A percentile compares a stretch with the other conserved stretches of the same genome.
Conservation (phyloP, 2,329 filamentous ascomycete species). For the Neofusicoccum cordaticola region DNA sequence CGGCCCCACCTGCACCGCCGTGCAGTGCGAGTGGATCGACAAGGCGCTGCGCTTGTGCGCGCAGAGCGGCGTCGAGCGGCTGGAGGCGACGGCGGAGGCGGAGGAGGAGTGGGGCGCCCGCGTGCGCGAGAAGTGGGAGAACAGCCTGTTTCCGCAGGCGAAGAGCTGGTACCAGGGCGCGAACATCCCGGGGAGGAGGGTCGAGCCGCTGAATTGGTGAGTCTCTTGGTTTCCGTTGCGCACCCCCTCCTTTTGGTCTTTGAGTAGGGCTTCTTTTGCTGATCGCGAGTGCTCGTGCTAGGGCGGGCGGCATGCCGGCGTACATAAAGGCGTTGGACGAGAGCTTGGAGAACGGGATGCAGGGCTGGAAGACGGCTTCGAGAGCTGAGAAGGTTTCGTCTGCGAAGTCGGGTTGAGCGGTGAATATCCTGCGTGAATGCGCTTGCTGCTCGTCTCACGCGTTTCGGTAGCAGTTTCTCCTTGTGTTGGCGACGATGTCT, state of each 20-base stretch:
- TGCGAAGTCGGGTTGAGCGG: too few species aligned
- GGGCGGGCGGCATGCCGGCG: constrained; percentile 3
- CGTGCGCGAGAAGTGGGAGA: too few species aligned
- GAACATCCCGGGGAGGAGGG: constrained; percentile 42
- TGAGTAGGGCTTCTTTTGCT: not conserved
- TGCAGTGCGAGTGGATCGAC: constrained; percentile 46
- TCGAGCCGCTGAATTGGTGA: constrained; percentile 39
- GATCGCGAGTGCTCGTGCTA: not conserved
- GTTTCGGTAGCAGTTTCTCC: too few species aligned
- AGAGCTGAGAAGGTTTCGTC: too few species aligned
- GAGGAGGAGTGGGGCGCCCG: too few species aligned
- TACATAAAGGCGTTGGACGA: constrained; percentile 8
- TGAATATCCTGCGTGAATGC: too few species aligned
- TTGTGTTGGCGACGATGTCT: too few species aligned
- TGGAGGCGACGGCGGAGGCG: constrained; percentile 32
- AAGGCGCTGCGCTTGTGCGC: constrained; percentile 40
- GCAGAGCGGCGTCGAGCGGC: constrained; percentile 37
- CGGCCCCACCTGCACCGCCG: constrained; percentile 45
- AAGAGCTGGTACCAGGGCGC: constrained; percentile 37
- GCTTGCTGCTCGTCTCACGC: too few species aligned
- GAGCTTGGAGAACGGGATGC: not conserved
- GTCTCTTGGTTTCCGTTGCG: constrained; percentile 20
- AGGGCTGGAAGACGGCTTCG: not conserved
- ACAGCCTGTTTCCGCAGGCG: constrained; percentile 12
- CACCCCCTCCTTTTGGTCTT: constrained; percentile 5